Conservation (phyloP, 768 basidiomycete genomes). For the Mycena indigotica region DNA sequence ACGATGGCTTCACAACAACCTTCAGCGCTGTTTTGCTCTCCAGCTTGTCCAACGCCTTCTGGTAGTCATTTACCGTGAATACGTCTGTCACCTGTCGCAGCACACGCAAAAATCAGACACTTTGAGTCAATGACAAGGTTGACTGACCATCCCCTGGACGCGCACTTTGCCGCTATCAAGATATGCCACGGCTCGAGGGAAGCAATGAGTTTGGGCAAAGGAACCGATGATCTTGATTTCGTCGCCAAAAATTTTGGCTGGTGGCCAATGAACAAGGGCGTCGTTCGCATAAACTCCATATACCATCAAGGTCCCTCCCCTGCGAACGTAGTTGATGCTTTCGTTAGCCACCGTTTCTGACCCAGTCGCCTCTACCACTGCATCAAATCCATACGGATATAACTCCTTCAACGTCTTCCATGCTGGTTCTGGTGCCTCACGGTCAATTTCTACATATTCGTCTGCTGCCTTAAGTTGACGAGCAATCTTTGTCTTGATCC, state of each 20-base stretch:
- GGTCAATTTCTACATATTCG: constrained; percentile 84
- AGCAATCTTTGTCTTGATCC: constrained; percentile 88
- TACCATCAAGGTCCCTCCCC: constrained; percentile 69
- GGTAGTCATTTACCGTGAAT: constrained; percentile 60
- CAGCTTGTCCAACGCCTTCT: constrained; percentile 68
- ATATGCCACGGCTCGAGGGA: constrained; percentile 89
- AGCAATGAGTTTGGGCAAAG: constrained; percentile 86
- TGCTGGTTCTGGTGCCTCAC: constrained; percentile 65
- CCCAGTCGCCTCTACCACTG: constrained; percentile 63
- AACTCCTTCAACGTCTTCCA: constrained; percentile 81
- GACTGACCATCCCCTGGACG: constrained; percentile 55
- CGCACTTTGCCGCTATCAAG: constrained; percentile 84
- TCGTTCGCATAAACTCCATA: constrained; percentile 79
- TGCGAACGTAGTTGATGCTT: constrained; percentile 72
- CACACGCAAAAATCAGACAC: not conserved
- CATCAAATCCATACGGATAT: constrained; percentile 85
- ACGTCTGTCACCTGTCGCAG: constrained; percentile 56
- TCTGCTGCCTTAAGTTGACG: constrained; percentile 77
- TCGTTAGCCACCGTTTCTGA: constrained; percentile 72
- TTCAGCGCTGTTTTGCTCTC: constrained; percentile 56
- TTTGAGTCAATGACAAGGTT: not conserved
- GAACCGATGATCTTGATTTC: constrained; percentile 54
- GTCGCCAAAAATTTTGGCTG: constrained; percentile 74
- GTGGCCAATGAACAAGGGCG: constrained; percentile 70
- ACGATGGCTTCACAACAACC: constrained; percentile 48